Conservation (phyloP, 495 filamentous ascomycete genomes). For the Cercophora samala region DNA sequence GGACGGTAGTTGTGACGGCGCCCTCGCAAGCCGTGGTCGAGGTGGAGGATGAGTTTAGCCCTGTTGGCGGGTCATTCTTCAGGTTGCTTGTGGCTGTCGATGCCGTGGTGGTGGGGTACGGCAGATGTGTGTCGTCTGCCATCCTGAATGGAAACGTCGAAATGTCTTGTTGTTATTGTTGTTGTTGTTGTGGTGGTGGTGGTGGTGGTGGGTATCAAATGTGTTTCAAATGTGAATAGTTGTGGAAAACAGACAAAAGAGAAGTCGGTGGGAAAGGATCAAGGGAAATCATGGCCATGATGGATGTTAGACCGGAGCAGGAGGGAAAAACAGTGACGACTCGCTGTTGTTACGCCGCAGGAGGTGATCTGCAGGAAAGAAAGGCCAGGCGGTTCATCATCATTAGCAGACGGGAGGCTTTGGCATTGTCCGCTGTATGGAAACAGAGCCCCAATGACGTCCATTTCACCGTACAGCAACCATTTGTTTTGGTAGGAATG, state of each 20-base stretch:
- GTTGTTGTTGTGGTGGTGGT: no score
- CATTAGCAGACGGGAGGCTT: background rate
- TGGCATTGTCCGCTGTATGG: background rate
- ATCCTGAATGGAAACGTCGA: background rate
- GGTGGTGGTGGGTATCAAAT: background rate
- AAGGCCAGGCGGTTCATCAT: background rate
- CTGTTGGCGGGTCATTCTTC: background rate
- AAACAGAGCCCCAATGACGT: background rate
- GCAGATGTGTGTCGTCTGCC: background rate
- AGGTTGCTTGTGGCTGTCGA: background rate
- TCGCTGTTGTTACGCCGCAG: slow-evolving; percentile 1
- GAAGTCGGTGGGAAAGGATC: background rate
- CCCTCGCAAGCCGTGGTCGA: background rate
- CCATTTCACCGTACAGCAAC: background rate
- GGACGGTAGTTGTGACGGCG: background rate
- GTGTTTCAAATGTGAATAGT: background rate
- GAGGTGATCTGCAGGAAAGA: background rate
- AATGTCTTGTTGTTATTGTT: background rate
- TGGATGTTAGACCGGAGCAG: background rate
- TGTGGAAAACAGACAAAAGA: background rate
- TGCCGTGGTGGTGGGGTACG: background rate
- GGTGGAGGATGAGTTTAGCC: background rate
- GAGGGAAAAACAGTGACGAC: no score
- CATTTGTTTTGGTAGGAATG: background rate
- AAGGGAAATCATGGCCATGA: background rate